phyloP scores from a whole-genome alignment of 805 yeast species.

The Nakazawaea sp. region DNA sequence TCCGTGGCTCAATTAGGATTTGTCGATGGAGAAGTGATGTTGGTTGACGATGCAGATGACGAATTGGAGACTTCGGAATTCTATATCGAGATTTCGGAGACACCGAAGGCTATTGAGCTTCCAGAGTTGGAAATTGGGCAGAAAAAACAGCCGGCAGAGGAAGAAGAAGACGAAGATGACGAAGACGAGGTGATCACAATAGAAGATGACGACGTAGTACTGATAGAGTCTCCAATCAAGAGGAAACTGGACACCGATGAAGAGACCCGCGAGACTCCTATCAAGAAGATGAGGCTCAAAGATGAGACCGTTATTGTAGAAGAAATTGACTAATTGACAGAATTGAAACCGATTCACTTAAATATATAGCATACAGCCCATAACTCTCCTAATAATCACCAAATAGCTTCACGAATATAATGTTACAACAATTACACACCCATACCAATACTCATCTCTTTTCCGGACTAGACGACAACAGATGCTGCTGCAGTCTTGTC shows the following conservation, averaged over 20 bases:
- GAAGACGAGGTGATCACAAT: constrained; percentile 8
- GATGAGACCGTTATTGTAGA: not conserved
- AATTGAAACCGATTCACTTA: too few relatives aligned
- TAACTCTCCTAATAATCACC: too few relatives aligned
- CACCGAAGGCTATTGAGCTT: constrained; percentile 16
- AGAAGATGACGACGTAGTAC: constrained; percentile 18
- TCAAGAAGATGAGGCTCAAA: constrained; percentile 8
- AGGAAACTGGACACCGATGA: constrained; percentile 10
- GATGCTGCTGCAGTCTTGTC: not conserved
- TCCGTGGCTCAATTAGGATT: constrained; percentile 49
- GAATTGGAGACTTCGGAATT: constrained; percentile 55
- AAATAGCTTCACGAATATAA: too few relatives aligned
- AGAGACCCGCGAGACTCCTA: constrained; percentile 8
- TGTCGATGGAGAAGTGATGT: constrained; percentile 51
- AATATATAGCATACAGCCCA: too few relatives aligned
- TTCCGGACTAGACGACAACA: too few relatives aligned
- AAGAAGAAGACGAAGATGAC: constrained; percentile 5
- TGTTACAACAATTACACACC: not conserved
- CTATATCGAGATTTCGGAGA: constrained; percentile 28
- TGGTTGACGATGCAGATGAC: constrained; percentile 79
- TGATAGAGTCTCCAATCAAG: constrained; percentile 12
- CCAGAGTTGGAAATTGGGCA: constrained; percentile 25
- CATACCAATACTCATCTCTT: not conserved
- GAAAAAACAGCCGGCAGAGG: not conserved
- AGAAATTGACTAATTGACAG: too few relatives aligned